These are phyloP conservation scores for Histomonas meleagridis DNA, from an alignment of 208 protist species.

Conservation along the genomic window DNA sequence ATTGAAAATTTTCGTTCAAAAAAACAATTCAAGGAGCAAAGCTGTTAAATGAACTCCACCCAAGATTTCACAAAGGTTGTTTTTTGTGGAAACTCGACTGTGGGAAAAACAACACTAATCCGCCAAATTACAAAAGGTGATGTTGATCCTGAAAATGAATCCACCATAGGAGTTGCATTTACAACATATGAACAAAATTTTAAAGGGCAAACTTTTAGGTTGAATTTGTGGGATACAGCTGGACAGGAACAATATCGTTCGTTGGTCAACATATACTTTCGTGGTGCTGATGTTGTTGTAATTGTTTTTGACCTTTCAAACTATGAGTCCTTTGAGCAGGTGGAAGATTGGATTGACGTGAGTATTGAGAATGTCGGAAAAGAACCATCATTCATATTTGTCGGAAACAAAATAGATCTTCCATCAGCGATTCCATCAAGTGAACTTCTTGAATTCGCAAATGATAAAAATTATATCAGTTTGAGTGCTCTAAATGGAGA, in stretches of 20 bases:
- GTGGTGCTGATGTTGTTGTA: background rate
- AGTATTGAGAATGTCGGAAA: no score
- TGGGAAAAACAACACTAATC: background rate
- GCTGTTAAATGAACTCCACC: no score
- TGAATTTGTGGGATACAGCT: slow-evolving; percentile 16
- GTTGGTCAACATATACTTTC: background rate
- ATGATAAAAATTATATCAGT: no score
- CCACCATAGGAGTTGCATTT: background rate
- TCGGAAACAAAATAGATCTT: no score
- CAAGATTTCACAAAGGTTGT: background rate
- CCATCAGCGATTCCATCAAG: no score
- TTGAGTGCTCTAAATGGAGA: no score
- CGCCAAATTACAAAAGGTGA: background rate
- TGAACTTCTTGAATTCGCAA: no score
- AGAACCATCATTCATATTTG: no score
- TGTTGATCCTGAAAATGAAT: background rate
- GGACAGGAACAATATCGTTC: background rate
- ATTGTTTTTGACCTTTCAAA: background rate
- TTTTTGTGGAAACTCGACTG: slow-evolving; percentile 15
- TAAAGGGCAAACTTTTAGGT: background rate
- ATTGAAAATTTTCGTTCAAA: no score
- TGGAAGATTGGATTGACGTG: background rate
- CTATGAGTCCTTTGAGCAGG: background rate
- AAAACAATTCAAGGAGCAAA: no score
- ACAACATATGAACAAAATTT: background rate